A percentile compares a stretch with the other conserved stretches of the same genome.
These are phyloP conservation scores for Darksidea phi DNA, from an alignment of 495 filamentous ascomycete genomes.

Conservation along the genomic window DNA sequence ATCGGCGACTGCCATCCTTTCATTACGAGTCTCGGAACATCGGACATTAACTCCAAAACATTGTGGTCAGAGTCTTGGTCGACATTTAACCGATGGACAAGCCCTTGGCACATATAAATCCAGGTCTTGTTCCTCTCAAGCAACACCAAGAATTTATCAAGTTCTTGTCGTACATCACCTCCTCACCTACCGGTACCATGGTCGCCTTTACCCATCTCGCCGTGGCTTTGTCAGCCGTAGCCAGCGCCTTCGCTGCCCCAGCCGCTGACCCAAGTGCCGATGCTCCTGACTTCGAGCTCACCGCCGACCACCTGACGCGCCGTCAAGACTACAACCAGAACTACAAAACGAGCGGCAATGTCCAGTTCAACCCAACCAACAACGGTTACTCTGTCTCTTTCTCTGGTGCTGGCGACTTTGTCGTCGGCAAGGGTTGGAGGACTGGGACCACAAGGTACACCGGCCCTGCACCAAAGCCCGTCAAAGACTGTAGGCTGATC, in stretches of 20 bases:
- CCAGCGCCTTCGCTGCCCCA: conserved; percentile 47
- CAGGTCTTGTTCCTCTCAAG: neutral
- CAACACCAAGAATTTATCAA: neutral
- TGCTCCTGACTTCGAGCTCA: conserved; percentile 44
- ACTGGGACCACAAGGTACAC: conserved; percentile 21
- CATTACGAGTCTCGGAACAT: too few species aligned
- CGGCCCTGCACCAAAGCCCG: neutral
- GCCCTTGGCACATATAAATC: neutral
- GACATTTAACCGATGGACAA: neutral
- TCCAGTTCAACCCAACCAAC: conserved; percentile 56
- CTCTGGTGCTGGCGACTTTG: conserved; percentile 56
- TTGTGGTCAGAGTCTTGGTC: too few species aligned
- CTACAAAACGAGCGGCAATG: conserved; percentile 60
- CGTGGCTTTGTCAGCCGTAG: conserved; percentile 43
- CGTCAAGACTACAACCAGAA: conserved; percentile 58
- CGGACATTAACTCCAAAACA: too few species aligned
- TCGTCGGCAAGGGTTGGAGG: conserved; percentile 53
- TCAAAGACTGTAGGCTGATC: neutral
- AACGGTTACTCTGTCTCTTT: conserved; percentile 58
- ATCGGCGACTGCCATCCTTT: too few species aligned
- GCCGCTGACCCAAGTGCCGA: conserved; percentile 5
- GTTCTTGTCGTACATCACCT: neutral
- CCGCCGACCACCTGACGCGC: conserved; percentile 47
- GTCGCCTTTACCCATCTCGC: conserved; percentile 49
- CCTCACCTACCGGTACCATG: conserved; percentile 41